Percentiles rank a stretch among this genome's conserved stretches.
Conservation (phyloP, 345 rosid species). For the Eucalyptus regnans region DNA sequence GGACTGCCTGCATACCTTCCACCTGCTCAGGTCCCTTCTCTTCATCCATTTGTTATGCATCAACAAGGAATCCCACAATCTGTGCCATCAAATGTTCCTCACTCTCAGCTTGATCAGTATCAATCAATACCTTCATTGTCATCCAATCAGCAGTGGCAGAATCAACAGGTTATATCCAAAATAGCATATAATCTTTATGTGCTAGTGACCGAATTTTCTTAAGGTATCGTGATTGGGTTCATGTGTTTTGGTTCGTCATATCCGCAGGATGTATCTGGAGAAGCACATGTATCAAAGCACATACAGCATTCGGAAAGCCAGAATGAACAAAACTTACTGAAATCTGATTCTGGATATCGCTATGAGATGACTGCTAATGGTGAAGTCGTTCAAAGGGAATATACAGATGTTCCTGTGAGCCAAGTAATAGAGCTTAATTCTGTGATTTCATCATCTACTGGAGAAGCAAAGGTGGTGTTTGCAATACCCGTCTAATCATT, state of each 20-base stretch:
- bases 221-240: neutral
- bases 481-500: neutral
- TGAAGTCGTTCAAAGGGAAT: constrained; percentile 39
- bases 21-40: constrained; percentile 62
- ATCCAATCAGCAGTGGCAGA: constrained; percentile 57
- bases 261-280: constrained; percentile 44
- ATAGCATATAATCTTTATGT: neutral
- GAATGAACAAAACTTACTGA: constrained; percentile 29
- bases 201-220: neutral
- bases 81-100: constrained; percentile 47
- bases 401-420: constrained; percentile 35
- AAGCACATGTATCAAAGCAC: constrained; percentile 29
- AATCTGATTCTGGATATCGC: constrained; percentile 42
- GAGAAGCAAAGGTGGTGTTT: constrained; percentile 46
- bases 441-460: constrained; percentile 31
- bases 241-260: neutral
- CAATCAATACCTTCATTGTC: constrained; percentile 33
- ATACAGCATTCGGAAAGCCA: constrained; percentile 42
- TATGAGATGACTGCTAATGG: constrained; percentile 46
- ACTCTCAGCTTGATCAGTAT: constrained; percentile 48
- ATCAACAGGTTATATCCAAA: constrained; percentile 38
- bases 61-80: constrained; percentile 65
- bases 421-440: constrained; percentile 38
- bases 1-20: constrained; percentile 63
- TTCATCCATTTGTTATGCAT: constrained; percentile 72